phyloP scores from a whole-genome alignment of 768 basidiomycete species.

The Floccularia luteovirens region DNA sequence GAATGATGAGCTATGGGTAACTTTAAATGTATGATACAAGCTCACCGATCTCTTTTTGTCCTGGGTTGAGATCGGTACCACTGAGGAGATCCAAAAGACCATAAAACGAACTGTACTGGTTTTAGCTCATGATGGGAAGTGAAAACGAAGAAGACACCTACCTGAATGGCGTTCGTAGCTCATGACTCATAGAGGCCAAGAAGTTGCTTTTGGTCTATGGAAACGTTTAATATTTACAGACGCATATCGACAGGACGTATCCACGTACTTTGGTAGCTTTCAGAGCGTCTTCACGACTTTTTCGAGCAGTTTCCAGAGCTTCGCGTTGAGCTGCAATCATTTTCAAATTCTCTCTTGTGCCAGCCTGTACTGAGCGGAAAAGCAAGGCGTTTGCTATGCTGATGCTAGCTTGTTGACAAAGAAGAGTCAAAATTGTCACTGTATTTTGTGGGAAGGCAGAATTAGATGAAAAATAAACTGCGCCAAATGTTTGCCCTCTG shows the following conservation, averaged over 20 bases:
- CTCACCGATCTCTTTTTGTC: constrained; percentile 64
- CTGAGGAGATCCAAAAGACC: constrained; percentile 69
- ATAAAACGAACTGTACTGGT: constrained; percentile 54
- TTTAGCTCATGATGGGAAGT: neutral
- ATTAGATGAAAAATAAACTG: constrained; percentile 59
- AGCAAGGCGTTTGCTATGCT: constrained; percentile 70
- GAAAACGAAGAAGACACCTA: constrained; percentile 14
- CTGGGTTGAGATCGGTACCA: constrained; percentile 60
- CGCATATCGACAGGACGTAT: neutral
- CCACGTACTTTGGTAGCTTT: constrained; percentile 58
- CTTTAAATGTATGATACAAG: neutral
- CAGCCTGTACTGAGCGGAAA: constrained; percentile 67
- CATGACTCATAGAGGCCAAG: constrained; percentile 71
- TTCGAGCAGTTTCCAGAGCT: constrained; percentile 61
- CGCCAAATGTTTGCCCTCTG: constrained; percentile 68
- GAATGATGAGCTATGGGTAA: constrained; percentile 2
- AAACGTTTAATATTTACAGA: neutral
- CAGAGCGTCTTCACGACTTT: constrained; percentile 64
- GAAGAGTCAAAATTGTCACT: constrained; percentile 52
- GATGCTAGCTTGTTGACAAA: constrained; percentile 71
- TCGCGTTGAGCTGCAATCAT: constrained; percentile 71
- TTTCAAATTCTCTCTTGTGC: constrained; percentile 66
- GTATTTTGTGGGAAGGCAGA: constrained; percentile 56
- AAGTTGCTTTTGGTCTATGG: constrained; percentile 71
- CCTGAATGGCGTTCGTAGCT: constrained; percentile 74